A percentile compares a stretch with the other conserved stretches of the same genome.
These are phyloP conservation scores for Leccinum truebloodii DNA, from an alignment of 768 basidiomycete genomes.

Conservation along the genomic window DNA sequence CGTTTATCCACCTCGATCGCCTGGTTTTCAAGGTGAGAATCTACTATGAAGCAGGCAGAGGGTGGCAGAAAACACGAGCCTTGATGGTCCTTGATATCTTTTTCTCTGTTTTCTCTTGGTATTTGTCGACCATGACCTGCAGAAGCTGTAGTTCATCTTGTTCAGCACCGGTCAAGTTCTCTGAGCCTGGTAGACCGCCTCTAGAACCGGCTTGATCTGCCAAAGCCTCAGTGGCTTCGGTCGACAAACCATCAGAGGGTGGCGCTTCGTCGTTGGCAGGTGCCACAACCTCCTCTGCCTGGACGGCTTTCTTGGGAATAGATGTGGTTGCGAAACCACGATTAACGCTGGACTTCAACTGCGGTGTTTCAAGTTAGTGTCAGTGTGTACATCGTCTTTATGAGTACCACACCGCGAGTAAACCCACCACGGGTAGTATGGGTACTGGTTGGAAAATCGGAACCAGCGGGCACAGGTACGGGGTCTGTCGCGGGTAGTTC, in stretches of 20 bases:
- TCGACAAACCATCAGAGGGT: conserved; percentile 5
- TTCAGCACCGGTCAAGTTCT: conserved; percentile 35
- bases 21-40: conserved; percentile 31
- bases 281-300: conserved; percentile 27
- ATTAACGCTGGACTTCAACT: conserved; percentile 64
- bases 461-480: too few species aligned
- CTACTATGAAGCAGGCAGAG: neutral
- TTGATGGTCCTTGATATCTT: conserved; percentile 73
- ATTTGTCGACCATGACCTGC: conserved; percentile 74
- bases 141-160: conserved; percentile 56
- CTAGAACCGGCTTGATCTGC: conserved; percentile 6
- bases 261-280: conserved; percentile 11
- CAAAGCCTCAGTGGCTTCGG: conserved; percentile 8
- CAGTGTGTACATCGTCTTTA: too few species aligned
- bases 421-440: too few species aligned
- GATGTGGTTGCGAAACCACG: conserved; percentile 85
- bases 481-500: too few species aligned
- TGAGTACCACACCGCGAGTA: too few species aligned
- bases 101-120: conserved; percentile 87
- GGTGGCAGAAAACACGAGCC: conserved; percentile 40
- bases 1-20: conserved; percentile 81
- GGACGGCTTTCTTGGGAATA: conserved; percentile 69
- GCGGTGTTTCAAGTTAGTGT: conserved; percentile 30
- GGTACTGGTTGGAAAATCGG: too few species aligned
- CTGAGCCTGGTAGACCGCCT: conserved; percentile 16